Conservation (phyloP, 148 eudicot species). For the Dianthus caryophyllus region DNA sequence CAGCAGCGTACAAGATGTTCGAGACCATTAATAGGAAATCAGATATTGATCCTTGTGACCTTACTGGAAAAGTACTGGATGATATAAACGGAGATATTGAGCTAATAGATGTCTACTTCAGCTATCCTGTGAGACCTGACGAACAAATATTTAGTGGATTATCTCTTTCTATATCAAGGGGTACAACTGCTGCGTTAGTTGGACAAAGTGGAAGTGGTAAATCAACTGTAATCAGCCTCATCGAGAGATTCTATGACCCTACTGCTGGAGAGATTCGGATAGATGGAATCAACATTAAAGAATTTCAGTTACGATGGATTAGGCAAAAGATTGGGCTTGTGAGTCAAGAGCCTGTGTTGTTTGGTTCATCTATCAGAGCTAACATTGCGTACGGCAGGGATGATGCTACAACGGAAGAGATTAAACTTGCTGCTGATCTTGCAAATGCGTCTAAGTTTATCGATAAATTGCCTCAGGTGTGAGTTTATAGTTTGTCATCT, state of each 20-base stretch:
- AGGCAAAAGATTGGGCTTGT: constrained; percentile 60
- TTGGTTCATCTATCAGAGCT: constrained; percentile 47
- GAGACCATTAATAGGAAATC: constrained; percentile 58
- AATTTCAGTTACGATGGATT: constrained; percentile 58
- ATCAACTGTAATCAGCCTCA: constrained; percentile 57
- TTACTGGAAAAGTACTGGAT: constrained; percentile 40
- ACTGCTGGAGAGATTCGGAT: constrained; percentile 54
- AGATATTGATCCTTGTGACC: constrained; percentile 46
- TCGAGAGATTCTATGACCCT: constrained; percentile 74
- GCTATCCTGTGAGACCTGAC: constrained; percentile 57
- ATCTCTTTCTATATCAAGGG: constrained; percentile 45
- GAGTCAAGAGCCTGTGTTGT: constrained; percentile 70
- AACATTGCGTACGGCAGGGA: constrained; percentile 60
- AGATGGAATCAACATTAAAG: constrained; percentile 56
- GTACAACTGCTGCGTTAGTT: constrained; percentile 61
- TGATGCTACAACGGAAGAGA: constrained; percentile 46
- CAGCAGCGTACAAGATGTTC: constrained; percentile 73
- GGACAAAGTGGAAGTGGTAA: constrained; percentile 74
- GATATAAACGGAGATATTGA: constrained; percentile 62
- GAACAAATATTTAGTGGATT: constrained; percentile 53
- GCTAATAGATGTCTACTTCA: constrained; percentile 46
- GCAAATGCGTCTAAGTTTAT: constrained; percentile 64
- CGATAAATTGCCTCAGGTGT: constrained; percentile 59
- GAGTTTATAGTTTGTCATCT: neutral
- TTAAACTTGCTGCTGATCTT: constrained; percentile 47